Conservation (phyloP, 306 rosid species). For the Myrica gale region DNA sequence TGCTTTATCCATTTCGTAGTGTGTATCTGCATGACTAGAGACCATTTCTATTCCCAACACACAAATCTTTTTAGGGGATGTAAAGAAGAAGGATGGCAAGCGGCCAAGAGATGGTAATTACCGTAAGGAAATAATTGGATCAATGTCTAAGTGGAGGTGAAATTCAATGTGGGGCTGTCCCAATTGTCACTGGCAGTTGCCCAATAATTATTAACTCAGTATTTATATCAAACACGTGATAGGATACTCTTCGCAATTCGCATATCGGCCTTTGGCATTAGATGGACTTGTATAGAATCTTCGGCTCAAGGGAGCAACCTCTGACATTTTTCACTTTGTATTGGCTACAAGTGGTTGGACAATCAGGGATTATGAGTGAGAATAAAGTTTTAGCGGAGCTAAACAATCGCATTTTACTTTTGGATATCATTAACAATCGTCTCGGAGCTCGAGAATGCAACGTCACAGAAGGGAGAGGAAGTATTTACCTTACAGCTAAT, state of each 20-base stretch:
- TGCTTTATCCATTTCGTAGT: not conserved
- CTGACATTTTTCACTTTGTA: not conserved
- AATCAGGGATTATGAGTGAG: not conserved
- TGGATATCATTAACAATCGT: not conserved
- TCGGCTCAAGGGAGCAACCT: not conserved
- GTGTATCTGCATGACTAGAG: not conserved
- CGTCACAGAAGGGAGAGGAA: not conserved
- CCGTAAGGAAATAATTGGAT: too few relatives aligned
- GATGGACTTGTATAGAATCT: too few relatives aligned
- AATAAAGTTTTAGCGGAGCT: not conserved
- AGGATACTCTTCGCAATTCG: not conserved
- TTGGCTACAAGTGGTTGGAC: not conserved
- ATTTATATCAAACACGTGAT: not conserved
- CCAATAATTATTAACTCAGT: too few relatives aligned
- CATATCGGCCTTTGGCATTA: too few relatives aligned
- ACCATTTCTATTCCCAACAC: not conserved
- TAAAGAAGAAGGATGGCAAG: too few relatives aligned
- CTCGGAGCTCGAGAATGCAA: not conserved
- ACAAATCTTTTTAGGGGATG: too few relatives aligned
- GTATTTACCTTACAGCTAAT: constrained; percentile 2
- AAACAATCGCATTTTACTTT: not conserved
- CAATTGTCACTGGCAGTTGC: not conserved
- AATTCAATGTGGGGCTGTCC: not conserved
- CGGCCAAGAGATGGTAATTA: too few relatives aligned
- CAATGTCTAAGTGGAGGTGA: too few relatives aligned